Percentiles rank a stretch among this genome's conserved stretches.
phyloP scores from a whole-genome alignment of 257 asterid species.

The Petrea volubilis region DNA sequence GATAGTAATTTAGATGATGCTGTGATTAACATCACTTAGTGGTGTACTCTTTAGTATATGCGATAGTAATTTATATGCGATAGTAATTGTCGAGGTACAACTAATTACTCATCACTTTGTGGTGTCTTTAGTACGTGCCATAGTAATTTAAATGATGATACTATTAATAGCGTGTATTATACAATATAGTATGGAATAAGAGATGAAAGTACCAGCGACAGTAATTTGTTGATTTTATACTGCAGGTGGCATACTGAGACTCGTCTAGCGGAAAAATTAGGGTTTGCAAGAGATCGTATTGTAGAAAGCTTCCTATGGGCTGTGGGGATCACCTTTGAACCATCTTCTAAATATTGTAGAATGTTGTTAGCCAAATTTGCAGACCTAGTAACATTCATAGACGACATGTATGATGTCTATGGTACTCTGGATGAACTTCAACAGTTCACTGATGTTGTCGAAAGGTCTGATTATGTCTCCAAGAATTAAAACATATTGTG shows the following conservation, averaged over 20 bases:
- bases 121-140: no score
- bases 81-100: no score
- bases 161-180: no score
- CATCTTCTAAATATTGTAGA: conserved; percentile 12
- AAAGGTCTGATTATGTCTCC: conserved; percentile 25
- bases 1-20: no score
- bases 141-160: no score
- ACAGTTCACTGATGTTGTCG: conserved; percentile 28
- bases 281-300: conserved; percentile 35
- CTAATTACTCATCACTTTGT: no score
- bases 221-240: neutral
- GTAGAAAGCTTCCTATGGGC: conserved; percentile 43
- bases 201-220: no score
- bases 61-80: no score
- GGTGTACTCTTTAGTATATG: no score
- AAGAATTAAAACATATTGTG: neutral
- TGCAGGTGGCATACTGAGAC: conserved; percentile 32
- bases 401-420: conserved; percentile 33
- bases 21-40: no score
- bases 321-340: conserved; percentile 31
- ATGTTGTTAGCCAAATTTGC: conserved; percentile 2
- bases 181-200: no score
- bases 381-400: conserved; percentile 18
- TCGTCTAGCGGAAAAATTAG: conserved; percentile 25
- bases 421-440: conserved; percentile 37